Conservation (phyloP, 2,329 filamentous ascomycete genomes). For the Phaeoacremonium minimum region DNA sequence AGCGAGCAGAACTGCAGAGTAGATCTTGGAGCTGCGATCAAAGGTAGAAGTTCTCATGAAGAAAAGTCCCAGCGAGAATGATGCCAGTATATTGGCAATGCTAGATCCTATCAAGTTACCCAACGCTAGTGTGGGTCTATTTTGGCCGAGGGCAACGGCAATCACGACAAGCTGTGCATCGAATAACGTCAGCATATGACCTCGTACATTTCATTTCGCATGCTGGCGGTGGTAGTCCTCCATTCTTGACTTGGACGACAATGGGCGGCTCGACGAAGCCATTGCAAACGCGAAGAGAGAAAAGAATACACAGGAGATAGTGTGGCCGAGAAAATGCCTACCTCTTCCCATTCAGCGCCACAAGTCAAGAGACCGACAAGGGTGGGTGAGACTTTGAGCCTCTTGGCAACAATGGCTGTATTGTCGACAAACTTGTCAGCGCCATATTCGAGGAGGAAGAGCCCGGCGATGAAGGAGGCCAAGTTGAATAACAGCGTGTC, state of each 20-base stretch:
- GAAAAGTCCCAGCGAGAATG: slow-evolving; percentile 45
- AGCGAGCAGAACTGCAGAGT: slow-evolving; percentile 33
- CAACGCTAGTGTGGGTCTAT: slow-evolving; percentile 38
- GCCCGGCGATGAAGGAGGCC: slow-evolving; percentile 32
- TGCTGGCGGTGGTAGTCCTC: too few relatives aligned
- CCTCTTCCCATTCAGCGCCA: slow-evolving; percentile 51
- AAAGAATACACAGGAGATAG: too few relatives aligned
- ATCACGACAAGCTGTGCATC: slow-evolving; percentile 40
- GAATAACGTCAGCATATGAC: background rate
- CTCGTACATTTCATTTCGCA: too few relatives aligned
- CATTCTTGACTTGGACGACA: too few relatives aligned
- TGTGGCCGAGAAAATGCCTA: slow-evolving; percentile 18
- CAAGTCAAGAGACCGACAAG: slow-evolving; percentile 45
- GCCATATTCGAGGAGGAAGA: slow-evolving; percentile 45
- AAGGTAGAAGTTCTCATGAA: slow-evolving; percentile 30
- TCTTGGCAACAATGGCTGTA: slow-evolving; percentile 38
- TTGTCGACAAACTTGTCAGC: slow-evolving; percentile 48
- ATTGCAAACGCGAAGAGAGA: too few relatives aligned
- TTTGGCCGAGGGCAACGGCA: slow-evolving; percentile 35
- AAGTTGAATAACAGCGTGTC: slow-evolving; percentile 33
- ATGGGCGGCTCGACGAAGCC: too few relatives aligned
- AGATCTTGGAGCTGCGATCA: slow-evolving; percentile 41
- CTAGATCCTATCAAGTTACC: slow-evolving; percentile 47
- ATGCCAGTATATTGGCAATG: slow-evolving; percentile 48
- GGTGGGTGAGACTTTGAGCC: slow-evolving; percentile 37